Base-by-base conservation (phyloP, 2,329 filamentous ascomycete genomes). In the Seiridium unicorne region DNA sequence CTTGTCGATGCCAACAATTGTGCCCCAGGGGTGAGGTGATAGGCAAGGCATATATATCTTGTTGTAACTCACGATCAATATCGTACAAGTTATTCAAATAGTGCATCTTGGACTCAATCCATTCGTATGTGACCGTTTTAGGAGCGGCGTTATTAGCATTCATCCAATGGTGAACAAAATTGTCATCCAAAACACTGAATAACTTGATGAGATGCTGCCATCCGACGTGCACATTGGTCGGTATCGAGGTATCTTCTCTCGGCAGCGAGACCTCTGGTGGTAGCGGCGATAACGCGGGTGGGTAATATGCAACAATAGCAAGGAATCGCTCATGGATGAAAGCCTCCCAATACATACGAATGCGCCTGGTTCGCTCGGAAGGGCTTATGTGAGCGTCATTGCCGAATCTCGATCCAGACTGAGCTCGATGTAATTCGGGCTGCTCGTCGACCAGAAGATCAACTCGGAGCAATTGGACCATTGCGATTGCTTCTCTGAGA, bases 21-120 rank as follows among this genome's bases (percentile, higher is more conserved):
- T 44, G 38, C 6, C 26, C 13, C 51, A 3, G n/a, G 7, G 4
- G 35, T 26, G 18, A n/a, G 31, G 31, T 35, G 11, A 36, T n/a
- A 18, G 1, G 18, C 9, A n/a, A 8, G 9, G 10, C 18, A 35
- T 13, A 18, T 35, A 34, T 18, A 31, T 44, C 51, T 4, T 11
- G 36, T 9, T 44, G 18, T 10, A 44, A 11, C 10, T 44, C 51
- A 2, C 42, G 51, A 13, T 55, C 38, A 26, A 42, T 44, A 18
- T 55, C 36, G 18, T 44, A 44, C 18, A 55, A 11, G 44, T 31
- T n/a, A 44, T 42, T 13, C 51, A 55, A 44, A 38, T 55, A 44
- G 18, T 55, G 51, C 51, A 55, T 55, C 31, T 55, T 55, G 8
- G 51, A 9, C 51, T 55, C 36, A 11, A 55, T 55, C 51, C 51